Conservation (phyloP, 257 asterid species). For the Scutellaria barbata region DNA sequence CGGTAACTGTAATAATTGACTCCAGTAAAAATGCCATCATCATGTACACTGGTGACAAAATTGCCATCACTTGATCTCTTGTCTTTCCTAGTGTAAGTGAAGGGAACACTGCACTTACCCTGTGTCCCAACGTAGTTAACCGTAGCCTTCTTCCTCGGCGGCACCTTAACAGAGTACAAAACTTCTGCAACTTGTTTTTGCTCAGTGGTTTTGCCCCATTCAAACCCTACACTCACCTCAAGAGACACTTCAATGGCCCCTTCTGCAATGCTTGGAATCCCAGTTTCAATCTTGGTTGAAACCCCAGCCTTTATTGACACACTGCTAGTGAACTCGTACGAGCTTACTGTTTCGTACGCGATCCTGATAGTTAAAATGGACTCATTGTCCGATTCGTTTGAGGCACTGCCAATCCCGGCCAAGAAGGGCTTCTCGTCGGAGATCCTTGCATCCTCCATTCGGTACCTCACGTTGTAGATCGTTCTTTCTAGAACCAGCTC, state of each 20-base stretch:
- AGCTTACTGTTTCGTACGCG: neutral
- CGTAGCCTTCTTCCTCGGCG: neutral
- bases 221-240: neutral
- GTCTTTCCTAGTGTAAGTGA: neutral
- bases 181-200: neutral
- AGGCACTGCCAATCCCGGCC: neutral
- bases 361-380: neutral
- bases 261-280: neutral
- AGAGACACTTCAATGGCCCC: too few relatives aligned
- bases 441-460: neutral
- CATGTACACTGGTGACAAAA: neutral
- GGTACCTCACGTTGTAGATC: neutral
- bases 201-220: neutral
- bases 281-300: neutral
- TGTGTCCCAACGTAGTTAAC: neutral
- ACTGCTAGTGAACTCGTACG: neutral
- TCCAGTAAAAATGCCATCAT: neutral
- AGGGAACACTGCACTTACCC: constrained; percentile 1
- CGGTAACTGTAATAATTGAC: constrained; percentile 13
- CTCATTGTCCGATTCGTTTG: neutral
- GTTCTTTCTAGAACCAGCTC: neutral
- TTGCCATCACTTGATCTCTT: neutral
- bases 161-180: neutral
- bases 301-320: neutral
- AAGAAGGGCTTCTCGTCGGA: neutral